Evolutionary conservation across 306 rosid species (phyloP).

Genomic region (Citrullus mucosospermus): DNA sequence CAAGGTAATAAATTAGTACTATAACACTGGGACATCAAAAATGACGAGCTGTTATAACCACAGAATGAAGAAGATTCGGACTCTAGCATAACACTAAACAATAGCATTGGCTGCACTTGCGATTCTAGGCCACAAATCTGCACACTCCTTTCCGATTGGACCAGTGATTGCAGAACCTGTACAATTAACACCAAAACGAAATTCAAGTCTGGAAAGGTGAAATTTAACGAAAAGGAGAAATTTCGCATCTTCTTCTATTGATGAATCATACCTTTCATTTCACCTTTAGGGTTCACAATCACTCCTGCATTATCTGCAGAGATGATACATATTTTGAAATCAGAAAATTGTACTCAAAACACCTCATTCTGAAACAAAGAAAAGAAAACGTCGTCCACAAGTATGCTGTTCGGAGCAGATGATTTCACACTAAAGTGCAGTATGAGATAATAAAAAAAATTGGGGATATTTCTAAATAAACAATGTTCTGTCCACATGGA

Average conservation of each 20-base stretch:
- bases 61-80: not conserved
- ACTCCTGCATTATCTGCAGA: constrained; percentile 28
- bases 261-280: constrained; percentile 22
- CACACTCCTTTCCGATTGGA: constrained; percentile 33
- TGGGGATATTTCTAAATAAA: too few relatives aligned
- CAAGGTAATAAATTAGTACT: not conserved
- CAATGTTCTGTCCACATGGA: constrained; percentile 25
- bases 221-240: not conserved
- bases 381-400: not conserved
- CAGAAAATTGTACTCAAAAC: not conserved
- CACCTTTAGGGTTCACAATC: constrained; percentile 29
- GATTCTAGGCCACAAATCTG: constrained; percentile 31
- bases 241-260: not conserved
- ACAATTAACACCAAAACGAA: not conserved
- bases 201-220: not conserved
- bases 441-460: not conserved
- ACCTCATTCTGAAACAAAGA: too few relatives aligned
- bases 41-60: not conserved
- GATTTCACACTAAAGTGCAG: not conserved
- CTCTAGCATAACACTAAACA: constrained; percentile 5
- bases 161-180: constrained; percentile 30
- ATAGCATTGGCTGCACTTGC: constrained; percentile 33
- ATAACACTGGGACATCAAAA: not conserved
- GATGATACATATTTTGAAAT: not conserved
- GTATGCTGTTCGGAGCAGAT: not conserved